These are phyloP conservation scores for Hygrocybe punicea DNA, from an alignment of 768 basidiomycete genomes.

Conservation along the genomic window DNA sequence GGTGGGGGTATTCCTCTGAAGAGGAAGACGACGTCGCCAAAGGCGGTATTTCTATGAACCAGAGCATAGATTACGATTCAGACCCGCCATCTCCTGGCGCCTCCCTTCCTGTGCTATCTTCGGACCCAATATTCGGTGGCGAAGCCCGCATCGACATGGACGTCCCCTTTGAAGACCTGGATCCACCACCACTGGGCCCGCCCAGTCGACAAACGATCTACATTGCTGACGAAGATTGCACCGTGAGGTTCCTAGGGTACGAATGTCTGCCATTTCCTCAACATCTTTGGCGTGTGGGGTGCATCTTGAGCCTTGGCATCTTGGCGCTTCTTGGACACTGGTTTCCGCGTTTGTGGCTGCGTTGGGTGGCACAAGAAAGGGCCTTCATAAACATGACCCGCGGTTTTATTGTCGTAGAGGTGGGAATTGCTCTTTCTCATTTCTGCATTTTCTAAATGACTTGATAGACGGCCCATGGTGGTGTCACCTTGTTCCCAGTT, in stretches of 20 bases:
- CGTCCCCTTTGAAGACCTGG: slow-evolving; percentile 53
- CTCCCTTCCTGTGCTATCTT: slow-evolving; percentile 60
- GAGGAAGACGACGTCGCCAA: slow-evolving; percentile 55
- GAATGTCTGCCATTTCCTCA: slow-evolving; percentile 61
- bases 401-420: slow-evolving; percentile 89
- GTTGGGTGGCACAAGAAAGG: slow-evolving; percentile 78
- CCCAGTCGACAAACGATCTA: slow-evolving; percentile 85
- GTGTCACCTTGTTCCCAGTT: slow-evolving; percentile 73
- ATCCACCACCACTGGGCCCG: slow-evolving; percentile 75
- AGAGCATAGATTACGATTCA: slow-evolving; percentile 70
- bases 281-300: slow-evolving; percentile 67
- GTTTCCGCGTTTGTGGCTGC: slow-evolving; percentile 90
- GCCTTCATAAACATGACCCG: slow-evolving; percentile 68
- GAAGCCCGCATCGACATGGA: slow-evolving; percentile 83
- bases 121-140: slow-evolving; percentile 80
- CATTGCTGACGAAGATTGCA: slow-evolving; percentile 85
- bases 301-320: slow-evolving; percentile 64
- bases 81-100: slow-evolving; percentile 60
- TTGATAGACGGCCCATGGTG: slow-evolving; percentile 76
- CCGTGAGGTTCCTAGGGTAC: slow-evolving; percentile 84
- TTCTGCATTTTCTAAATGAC: slow-evolving; percentile 14
- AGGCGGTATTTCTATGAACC: slow-evolving; percentile 47
- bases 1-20: slow-evolving; percentile 92
- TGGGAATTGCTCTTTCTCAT: slow-evolving; percentile 35
- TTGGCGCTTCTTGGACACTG: slow-evolving; percentile 85